Base-by-base conservation (phyloP, 1,284 basidiomycete genomes). In the Termitomyces sp. region DNA sequence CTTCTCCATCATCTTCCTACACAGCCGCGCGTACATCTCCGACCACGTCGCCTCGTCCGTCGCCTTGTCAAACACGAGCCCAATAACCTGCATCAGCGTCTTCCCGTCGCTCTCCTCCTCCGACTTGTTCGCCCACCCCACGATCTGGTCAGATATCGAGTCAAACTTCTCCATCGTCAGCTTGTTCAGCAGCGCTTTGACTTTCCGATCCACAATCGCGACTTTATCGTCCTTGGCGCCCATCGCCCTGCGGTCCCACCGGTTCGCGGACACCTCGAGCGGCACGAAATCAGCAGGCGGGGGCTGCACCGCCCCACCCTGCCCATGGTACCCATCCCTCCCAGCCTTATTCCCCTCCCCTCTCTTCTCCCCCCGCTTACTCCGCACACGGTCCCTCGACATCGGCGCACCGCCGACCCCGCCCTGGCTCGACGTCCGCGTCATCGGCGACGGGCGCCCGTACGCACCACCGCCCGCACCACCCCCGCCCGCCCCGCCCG, bases 131-230 rank as follows among this genome's bases (percentile, higher is more conserved):
- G 93, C 95, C 91, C 91, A 97, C 16, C 80, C 74, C 59, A 97
- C 88, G 65, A 97, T 93, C 71, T 97, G 92, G 64, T 88, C 81
- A 5, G 90, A 95, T 64, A 98, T 97, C 6, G 90, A 88, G 62
- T 96, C 93, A 77, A 98, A 98, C 67, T 91, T 93, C 76, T 97
- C 93, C 81, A 95, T 88, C 1, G 95, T 96, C 46, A 98, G 83
- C 76, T 96, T 97, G 83, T 98, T 98, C 65, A 99, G 86, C 57
- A 97, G 72, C 49, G 76, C 77, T 73, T 93, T 95, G 76, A 98
- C 94, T 75, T 97, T 97, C 55, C 93, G 86, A 64, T 96, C 92
- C 31, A 97, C 91, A 60, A 88, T 72, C 62, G 89, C 88, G 0
- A 90, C 85, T 3, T 89, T 86, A 50, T 90, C 87, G 46, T 89